phyloP scores from a whole-genome alignment of 495 filamentous ascomycete genomes.

The Lophiostoma macrostomum region DNA sequence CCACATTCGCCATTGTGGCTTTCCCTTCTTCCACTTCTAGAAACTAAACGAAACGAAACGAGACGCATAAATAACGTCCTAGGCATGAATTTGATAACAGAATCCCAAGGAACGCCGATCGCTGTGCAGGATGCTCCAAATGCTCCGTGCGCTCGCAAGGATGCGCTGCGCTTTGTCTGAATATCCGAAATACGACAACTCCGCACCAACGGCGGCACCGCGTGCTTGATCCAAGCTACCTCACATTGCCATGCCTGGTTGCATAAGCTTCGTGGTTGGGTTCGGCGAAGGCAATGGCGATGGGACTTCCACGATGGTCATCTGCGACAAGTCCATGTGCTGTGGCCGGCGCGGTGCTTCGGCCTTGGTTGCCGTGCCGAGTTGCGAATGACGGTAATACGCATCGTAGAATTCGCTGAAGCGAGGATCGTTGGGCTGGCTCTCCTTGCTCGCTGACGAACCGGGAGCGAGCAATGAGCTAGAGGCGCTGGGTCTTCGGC shows the following conservation, averaged over 20 bases:
- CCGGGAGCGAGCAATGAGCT: constrained; percentile 14
- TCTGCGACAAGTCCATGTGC: constrained; percentile 7
- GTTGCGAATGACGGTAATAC: constrained; percentile 32
- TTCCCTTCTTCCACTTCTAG: no score
- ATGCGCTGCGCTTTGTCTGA: neutral
- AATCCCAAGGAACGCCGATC: constrained; percentile 11
- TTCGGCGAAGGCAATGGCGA: constrained; percentile 22
- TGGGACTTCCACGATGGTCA: constrained; percentile 30
- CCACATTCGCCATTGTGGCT: no score
- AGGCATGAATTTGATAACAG: neutral
- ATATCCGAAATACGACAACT: neutral
- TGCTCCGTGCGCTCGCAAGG: neutral
- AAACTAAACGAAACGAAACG: no score
- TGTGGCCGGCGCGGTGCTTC: constrained; percentile 14
- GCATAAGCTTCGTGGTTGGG: neutral
- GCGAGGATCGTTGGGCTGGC: constrained; percentile 14
- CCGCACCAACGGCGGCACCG: no score
- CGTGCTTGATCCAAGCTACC: neutral
- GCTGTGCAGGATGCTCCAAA: constrained; percentile 13
- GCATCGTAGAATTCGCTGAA: constrained; percentile 35
- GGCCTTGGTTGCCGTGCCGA: neutral
- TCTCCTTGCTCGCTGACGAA: neutral
- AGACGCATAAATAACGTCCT: neutral
- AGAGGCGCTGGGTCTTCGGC: constrained; percentile 1
- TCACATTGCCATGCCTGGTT: constrained; percentile 17